Evolutionary conservation across 257 asterid species (phyloP).

Genomic region (Nicotiana attenuata): DNA sequence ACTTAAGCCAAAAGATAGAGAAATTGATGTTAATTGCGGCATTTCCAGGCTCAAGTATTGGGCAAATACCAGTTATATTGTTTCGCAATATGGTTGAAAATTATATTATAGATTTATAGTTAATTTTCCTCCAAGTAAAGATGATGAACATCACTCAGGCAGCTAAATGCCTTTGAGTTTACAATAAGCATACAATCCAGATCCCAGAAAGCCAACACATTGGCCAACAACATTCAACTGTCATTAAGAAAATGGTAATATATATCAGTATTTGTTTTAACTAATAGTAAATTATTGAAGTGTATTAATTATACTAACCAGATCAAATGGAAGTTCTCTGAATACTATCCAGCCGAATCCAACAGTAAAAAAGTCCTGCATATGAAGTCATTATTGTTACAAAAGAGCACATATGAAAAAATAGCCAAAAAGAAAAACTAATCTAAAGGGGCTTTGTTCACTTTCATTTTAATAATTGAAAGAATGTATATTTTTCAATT

Average conservation of each 20-base stretch:
- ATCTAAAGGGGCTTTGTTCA: neutral
- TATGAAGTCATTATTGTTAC: neutral
- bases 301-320: constrained; percentile 5
- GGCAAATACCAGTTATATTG: neutral
- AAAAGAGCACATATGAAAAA: neutral
- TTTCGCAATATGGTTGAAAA: neutral
- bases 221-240: constrained; percentile 24
- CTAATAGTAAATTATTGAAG: neutral
- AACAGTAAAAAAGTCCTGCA: constrained; percentile 21
- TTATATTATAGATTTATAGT: neutral
- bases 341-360: constrained; percentile 23
- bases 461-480: neutral
- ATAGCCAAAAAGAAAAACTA: neutral
- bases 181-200: constrained; percentile 19
- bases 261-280: neutral
- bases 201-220: constrained; percentile 19
- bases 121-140: neutral
- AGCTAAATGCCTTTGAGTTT: constrained; percentile 16
- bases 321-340: constrained; percentile 23
- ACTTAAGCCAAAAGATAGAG: neutral
- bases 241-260: neutral
- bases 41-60: neutral
- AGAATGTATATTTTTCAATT: too few species aligned
- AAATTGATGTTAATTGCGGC: neutral
- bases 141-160: neutral